These are phyloP conservation scores for Podospora comata DNA, from an alignment of 495 filamentous ascomycete genomes.

Conservation along the genomic window DNA sequence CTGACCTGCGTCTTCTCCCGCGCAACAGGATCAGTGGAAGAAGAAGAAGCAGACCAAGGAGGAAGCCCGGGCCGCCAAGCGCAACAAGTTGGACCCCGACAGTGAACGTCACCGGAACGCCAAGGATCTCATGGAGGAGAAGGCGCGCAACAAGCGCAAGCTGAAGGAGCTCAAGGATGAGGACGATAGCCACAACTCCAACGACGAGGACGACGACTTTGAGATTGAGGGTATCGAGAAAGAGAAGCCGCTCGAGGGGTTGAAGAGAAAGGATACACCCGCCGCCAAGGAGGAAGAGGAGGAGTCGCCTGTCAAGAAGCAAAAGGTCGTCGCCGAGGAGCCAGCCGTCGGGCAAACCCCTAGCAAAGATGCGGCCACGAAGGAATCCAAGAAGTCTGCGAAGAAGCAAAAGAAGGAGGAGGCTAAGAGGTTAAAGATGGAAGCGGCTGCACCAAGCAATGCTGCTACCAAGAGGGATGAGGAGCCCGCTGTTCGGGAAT, in stretches of 20 bases:
- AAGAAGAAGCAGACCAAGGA: slow-evolving; percentile 86
- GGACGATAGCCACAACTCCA: slow-evolving; percentile 29
- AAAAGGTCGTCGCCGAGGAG: slow-evolving; percentile 38
- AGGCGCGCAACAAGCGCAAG: slow-evolving; percentile 66
- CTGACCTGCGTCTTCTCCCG: not conserved
- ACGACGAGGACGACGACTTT: slow-evolving; percentile 38
- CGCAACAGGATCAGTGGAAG: slow-evolving; percentile 72
- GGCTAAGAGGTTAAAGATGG: slow-evolving; percentile 21
- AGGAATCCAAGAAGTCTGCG: slow-evolving; percentile 29
- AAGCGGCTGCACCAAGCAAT: slow-evolving; percentile 18
- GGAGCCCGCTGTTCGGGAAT: slow-evolving; percentile 16
- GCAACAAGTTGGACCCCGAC: slow-evolving; percentile 83
- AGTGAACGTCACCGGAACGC: slow-evolving; percentile 65
- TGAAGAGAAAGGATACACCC: slow-evolving; percentile 45
- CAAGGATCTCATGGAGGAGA: slow-evolving; percentile 82
- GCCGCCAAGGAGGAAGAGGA: slow-evolving; percentile 45
- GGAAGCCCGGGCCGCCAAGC: slow-evolving; percentile 69
- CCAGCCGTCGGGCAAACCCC: slow-evolving; percentile 26
- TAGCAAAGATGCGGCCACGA: slow-evolving; percentile 32
- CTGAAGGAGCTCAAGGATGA: slow-evolving; percentile 33
- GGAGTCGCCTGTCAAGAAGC: slow-evolving; percentile 39
- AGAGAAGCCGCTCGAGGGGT: slow-evolving; percentile 54
- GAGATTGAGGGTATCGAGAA: slow-evolving; percentile 45
- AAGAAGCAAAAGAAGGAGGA: slow-evolving; percentile 29
- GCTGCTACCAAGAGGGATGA: slow-evolving; percentile 8